These are phyloP conservation scores for Pyrenochaeta sp. DNA, from an alignment of 2,329 filamentous ascomycete species.

Conservation along the genomic window DNA sequence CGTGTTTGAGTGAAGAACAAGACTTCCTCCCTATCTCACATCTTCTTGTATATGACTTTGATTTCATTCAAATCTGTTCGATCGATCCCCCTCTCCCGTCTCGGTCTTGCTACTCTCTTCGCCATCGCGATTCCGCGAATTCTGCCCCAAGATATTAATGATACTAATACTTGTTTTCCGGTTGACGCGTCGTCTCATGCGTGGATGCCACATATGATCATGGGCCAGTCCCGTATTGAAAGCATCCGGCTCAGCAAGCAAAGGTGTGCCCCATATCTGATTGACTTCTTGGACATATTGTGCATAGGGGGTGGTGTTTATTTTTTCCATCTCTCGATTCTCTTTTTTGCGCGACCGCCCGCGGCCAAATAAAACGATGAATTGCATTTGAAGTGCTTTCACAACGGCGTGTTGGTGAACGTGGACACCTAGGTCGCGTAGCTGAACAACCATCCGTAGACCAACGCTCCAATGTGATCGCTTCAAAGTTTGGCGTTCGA, in stretches of 20 bases:
- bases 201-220: constrained; percentile 24
- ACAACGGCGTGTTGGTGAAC: constrained; percentile 34
- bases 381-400: constrained; percentile 34
- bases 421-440: constrained; percentile 37
- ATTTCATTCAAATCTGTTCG: too few relatives aligned
- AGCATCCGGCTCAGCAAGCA: constrained; percentile 32
- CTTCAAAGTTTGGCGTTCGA: constrained; percentile 20
- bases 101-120: background rate
- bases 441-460: constrained; percentile 32
- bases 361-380: constrained; percentile 40
- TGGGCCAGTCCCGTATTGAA: constrained; percentile 11
- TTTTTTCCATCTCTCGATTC: constrained; percentile 35
- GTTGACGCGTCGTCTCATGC: constrained; percentile 12
- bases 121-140: constrained; percentile 6
- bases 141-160: constrained; percentile 11
- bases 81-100: too few relatives aligned
- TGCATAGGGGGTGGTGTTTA: constrained; percentile 27
- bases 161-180: constrained; percentile 11
- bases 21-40: too few relatives aligned
- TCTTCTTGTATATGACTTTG: too few relatives aligned
- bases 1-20: too few relatives aligned
- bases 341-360: constrained; percentile 24
- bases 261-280: constrained; percentile 33
- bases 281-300: constrained; percentile 38
- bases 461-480: constrained; percentile 39